These are phyloP conservation scores for Hymenoscyphus infarciens DNA, from an alignment of 2,329 filamentous ascomycete species.

Conservation along the genomic window DNA sequence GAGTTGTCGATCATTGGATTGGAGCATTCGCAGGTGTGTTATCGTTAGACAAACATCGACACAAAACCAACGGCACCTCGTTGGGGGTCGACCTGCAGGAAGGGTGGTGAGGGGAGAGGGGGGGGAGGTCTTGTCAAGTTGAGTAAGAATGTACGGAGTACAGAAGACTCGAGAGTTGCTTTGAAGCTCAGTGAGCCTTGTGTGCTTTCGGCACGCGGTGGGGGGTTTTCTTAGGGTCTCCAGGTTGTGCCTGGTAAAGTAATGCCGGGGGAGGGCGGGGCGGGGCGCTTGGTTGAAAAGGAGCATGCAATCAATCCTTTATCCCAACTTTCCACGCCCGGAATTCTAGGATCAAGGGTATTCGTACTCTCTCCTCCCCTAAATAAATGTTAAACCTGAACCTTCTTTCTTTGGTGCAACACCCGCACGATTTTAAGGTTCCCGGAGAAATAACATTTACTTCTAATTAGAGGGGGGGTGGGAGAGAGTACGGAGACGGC, in stretches of 20 bases:
- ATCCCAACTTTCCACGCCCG: neutral
- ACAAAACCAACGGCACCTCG: neutral
- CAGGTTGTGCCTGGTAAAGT: slow-evolving; percentile 3
- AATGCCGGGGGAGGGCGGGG: slow-evolving; percentile 1
- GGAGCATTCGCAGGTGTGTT: neutral
- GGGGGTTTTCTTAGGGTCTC: slow-evolving; percentile 1
- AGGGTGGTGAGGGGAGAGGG: neutral
- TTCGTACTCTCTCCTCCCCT: no score
- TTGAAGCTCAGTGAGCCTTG: neutral
- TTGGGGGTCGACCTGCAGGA: neutral
- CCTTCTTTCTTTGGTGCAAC: no score
- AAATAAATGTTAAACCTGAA: no score
- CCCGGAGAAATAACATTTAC: no score
- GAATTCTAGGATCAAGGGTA: neutral
- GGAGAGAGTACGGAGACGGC: neutral
- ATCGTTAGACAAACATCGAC: neutral
- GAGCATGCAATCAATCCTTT: slow-evolving; percentile 2
- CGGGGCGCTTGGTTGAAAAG: slow-evolving; percentile 3
- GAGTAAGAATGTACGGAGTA: neutral
- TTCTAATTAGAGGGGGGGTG: no score
- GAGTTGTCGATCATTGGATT: slow-evolving; percentile 13
- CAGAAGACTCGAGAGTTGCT: neutral
- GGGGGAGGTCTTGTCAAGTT: neutral
- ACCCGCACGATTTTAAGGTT: no score
- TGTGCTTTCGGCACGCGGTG: slow-evolving; percentile 3